Evolutionary conservation across 345 rosid genomes (phyloP).

Genomic region (Corchorus olitorius): DNA sequence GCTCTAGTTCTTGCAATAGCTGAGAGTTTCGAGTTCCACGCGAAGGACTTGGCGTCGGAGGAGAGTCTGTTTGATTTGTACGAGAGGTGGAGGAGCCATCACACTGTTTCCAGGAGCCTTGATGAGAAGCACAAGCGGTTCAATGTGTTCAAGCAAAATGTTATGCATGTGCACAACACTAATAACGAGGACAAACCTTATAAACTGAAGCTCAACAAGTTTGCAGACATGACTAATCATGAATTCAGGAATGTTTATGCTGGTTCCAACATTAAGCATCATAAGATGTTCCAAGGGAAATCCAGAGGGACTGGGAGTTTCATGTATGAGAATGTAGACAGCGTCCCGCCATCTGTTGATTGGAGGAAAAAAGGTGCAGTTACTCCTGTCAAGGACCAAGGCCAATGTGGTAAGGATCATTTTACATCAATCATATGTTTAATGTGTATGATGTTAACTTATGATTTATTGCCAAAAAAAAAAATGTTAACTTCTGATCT

Average conservation of each 20-base stretch:
- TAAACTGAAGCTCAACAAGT: conserved; percentile 82
- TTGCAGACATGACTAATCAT: conserved; percentile 81
- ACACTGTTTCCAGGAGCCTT: conserved; percentile 64
- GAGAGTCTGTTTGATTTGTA: conserved; percentile 74
- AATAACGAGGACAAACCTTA: conserved; percentile 74
- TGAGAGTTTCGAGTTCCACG: conserved; percentile 65
- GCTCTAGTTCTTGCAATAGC: conserved; percentile 45
- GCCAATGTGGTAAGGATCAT: conserved; percentile 65
- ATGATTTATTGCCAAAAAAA: no score
- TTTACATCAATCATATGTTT: no score
- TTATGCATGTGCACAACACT: conserved; percentile 63
- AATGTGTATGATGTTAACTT: not conserved
- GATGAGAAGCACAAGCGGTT: conserved; percentile 66
- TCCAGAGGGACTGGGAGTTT: conserved; percentile 45
- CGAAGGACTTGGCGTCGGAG: conserved; percentile 63
- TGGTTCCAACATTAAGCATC: conserved; percentile 75
- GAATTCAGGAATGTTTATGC: conserved; percentile 65
- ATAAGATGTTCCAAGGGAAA: conserved; percentile 54
- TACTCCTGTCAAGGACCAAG: conserved; percentile 75
- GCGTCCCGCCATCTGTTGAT: conserved; percentile 55
- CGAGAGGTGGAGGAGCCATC: conserved; percentile 89
- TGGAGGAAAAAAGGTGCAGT: conserved; percentile 88
- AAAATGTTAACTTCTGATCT: not conserved
- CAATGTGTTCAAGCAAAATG: conserved; percentile 81
- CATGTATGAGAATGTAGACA: conserved; percentile 51